Percentiles rank a stretch among this genome's conserved stretches.
phyloP scores from a whole-genome alignment of 2,329 filamentous ascomycete genomes.

The Camillea tinctor region DNA sequence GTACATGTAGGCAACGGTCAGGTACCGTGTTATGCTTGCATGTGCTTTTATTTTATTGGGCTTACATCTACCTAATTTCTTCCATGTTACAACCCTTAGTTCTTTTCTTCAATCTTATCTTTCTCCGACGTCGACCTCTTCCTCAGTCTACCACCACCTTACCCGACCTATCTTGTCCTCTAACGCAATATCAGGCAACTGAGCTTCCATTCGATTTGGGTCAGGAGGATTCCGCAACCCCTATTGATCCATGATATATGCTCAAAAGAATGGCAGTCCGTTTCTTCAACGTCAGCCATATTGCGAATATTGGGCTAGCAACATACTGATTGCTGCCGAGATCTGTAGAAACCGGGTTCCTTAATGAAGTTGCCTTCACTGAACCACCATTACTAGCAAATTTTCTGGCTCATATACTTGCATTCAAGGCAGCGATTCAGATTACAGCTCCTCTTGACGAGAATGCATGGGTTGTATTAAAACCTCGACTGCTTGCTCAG shows the following conservation, averaged over 20 bases:
- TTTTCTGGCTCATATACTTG: slow-evolving; percentile 67
- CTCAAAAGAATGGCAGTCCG: background rate
- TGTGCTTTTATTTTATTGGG: background rate
- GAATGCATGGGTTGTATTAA: slow-evolving; percentile 66
- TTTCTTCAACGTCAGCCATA: background rate
- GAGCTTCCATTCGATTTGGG: background rate
- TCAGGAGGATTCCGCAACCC: background rate
- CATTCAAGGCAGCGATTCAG: slow-evolving; percentile 71
- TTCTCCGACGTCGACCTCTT: background rate
- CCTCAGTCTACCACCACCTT: background rate
- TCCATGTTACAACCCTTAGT: background rate
- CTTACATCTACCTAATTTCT: background rate
- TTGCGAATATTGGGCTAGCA: background rate
- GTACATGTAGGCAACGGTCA: too few species aligned
- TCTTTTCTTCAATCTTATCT: background rate
- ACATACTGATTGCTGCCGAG: background rate
- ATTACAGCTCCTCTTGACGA: slow-evolving; percentile 68
- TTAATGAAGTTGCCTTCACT: background rate
- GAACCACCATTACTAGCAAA: slow-evolving; percentile 62
- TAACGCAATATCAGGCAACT: too few species aligned
- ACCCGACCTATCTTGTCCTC: too few species aligned
- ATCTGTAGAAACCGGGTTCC: background rate
- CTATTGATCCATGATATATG: background rate
- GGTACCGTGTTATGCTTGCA: background rate
- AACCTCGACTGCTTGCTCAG: slow-evolving; percentile 65